Conservation (phyloP, 139 green algal genomes). For the Zygnema cylindricum region DNA sequence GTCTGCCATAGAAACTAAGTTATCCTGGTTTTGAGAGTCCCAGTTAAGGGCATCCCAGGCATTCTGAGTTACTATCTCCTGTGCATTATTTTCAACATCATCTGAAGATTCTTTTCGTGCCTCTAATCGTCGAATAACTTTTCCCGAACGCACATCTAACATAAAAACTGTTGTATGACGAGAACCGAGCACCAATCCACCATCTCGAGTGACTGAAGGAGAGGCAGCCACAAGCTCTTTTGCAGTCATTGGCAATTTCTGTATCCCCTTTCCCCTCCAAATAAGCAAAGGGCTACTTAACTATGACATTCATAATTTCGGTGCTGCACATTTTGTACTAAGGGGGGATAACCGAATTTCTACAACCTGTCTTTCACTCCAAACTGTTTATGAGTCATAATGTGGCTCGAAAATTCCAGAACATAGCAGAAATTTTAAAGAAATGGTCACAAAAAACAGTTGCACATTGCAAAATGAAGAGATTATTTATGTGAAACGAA, state of each 20-base stretch:
- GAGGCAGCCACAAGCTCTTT: slow-evolving; percentile 83
- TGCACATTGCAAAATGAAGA: too few species aligned
- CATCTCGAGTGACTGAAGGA: slow-evolving; percentile 81
- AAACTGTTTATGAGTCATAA: too few species aligned
- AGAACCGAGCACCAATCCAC: slow-evolving; percentile 82
- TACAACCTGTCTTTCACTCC: too few species aligned
- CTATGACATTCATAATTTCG: too few species aligned
- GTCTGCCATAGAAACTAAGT: background rate
- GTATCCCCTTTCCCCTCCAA: too few species aligned
- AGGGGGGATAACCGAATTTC: too few species aligned
- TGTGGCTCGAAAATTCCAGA: too few species aligned
- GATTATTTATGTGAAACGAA: too few species aligned
- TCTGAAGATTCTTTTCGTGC: background rate
- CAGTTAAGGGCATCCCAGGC: background rate
- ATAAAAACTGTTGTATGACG: slow-evolving; percentile 77
- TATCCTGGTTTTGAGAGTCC: background rate
- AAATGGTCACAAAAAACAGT: too few species aligned
- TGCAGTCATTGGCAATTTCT: slow-evolving; percentile 83
- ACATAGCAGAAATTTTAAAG: too few species aligned
- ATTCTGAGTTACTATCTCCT: background rate
- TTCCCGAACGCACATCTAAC: slow-evolving; percentile 77
- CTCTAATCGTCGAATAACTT: slow-evolving; percentile 34
- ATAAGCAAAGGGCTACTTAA: too few species aligned
- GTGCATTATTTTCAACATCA: background rate
- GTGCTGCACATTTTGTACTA: too few species aligned